Conservation (phyloP, 2,329 filamentous ascomycete genomes). For the Aspergillus uvarum region DNA sequence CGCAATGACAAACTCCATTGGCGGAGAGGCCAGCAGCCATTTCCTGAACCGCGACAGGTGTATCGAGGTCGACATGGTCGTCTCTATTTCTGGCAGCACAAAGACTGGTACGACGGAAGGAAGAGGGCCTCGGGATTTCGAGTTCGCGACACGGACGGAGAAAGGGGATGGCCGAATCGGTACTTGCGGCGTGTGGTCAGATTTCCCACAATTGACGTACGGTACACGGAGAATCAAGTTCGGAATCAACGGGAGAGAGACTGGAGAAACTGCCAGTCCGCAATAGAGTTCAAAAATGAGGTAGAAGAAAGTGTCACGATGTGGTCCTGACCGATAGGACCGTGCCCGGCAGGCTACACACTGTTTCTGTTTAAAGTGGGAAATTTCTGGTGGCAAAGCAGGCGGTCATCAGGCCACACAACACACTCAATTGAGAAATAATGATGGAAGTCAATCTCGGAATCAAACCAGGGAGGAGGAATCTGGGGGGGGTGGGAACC, state of each 20-base stretch:
- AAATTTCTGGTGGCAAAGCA: conserved; percentile 8
- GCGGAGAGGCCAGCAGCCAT: conserved; percentile 85
- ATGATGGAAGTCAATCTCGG: not conserved
- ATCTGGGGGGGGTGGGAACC: not conserved
- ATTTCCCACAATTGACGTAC: not conserved
- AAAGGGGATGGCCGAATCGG: not conserved
- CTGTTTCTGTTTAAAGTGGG: conserved; percentile 18
- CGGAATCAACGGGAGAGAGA: not conserved
- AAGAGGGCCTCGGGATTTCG: not conserved
- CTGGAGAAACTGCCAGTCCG: not conserved
- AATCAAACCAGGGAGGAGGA: not conserved
- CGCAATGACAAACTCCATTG: conserved; percentile 82
- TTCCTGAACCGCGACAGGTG: conserved; percentile 62
- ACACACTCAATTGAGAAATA: not conserved
- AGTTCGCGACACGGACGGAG: not conserved
- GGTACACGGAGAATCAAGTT: not conserved
- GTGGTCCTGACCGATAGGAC: conserved; percentile 15
- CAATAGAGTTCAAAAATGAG: conserved; percentile 3
- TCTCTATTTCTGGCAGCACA: not conserved
- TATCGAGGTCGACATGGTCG: conserved; percentile 50
- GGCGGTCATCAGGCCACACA: not conserved
- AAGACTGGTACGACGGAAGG: not conserved
- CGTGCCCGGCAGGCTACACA: conserved; percentile 33
- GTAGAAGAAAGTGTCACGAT: conserved; percentile 7
- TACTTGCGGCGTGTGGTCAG: not conserved